phyloP scores from a whole-genome alignment of 1,139 yeast genomes.

The Nadsonia starkeyi-henricii region DNA sequence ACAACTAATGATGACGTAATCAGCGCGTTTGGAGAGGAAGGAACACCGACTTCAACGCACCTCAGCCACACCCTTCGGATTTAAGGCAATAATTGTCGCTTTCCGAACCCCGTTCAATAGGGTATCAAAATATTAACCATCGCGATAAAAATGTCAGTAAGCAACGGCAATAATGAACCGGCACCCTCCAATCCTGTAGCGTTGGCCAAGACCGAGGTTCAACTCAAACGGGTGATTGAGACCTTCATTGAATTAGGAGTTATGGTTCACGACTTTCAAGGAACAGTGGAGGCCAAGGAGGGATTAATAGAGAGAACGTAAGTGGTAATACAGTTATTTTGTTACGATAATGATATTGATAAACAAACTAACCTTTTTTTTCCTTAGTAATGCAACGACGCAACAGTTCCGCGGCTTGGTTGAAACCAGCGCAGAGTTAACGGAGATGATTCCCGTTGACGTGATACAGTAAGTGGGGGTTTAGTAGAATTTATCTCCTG shows the following conservation, averaged over 20 bases:
- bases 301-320: conserved; percentile 32
- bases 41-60: too few relatives aligned
- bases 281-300: conserved; percentile 51
- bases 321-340: conserved; percentile 10
- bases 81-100: too few relatives aligned
- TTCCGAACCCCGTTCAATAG: too few relatives aligned
- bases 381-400: conserved; percentile 13
- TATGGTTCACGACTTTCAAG: conserved; percentile 84
- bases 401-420: conserved; percentile 11
- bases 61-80: too few relatives aligned
- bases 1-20: too few relatives aligned
- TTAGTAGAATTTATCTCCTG: not conserved
- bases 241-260: conserved; percentile 81
- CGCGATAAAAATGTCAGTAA: not conserved
- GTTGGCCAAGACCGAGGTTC: conserved; percentile 27
- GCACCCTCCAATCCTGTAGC: not conserved
- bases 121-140: too few relatives aligned
- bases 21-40: too few relatives aligned
- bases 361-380: conserved; percentile 10
- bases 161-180: not conserved
- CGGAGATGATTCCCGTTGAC: conserved; percentile 18
- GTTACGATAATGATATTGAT: conserved; percentile 8
- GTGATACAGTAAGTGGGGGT: conserved; percentile 15
- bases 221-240: conserved; percentile 62
- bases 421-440: conserved; percentile 2